Base-by-base conservation (phyloP, 2,329 filamentous ascomycete genomes). In the Xylaria polymorpha region DNA sequence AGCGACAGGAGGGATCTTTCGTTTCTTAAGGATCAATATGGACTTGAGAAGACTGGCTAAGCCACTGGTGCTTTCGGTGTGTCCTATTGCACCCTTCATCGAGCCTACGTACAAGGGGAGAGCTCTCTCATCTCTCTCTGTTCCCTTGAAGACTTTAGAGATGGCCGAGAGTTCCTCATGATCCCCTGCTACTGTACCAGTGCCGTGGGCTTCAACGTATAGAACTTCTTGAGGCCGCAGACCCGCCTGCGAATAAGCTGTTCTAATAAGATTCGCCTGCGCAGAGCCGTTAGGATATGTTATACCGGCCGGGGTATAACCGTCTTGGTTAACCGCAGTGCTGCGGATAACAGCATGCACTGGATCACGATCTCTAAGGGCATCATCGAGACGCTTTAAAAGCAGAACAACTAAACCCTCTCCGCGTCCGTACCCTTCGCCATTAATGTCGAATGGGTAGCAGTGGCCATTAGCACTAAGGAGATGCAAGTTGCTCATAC, bases 401-500 rank as follows among this genome's bases (percentile, higher is more conserved):
- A 66, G 37, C 1, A 68, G 1, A 3, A 43, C 50, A 15, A 20
- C 66, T 0, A 82, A 74, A 2, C 84, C 85, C 68, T 87, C 85
- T 1, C 84, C 85, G 10, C 85, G 79, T 0, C 79, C 83, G 70
- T 87, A 88, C 0, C 86, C 86, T 66, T 83, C 77, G 0, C 81
- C 84, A 15, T 74, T 69, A 2, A 74, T 67, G 64, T 85, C 84
- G 56, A 80, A 84, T 6, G 72, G 73, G 22, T 77, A 74, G 29
- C 74, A 81, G 25, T 65, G 69, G 2, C 78, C 74, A 51, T 77
- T 73, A 0, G 71, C 71, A 4, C 74, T 76, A 0, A 79, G 63
- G 48, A 78, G 77, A 10, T 68, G 44, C 12, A 72, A 22, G 1
- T 60, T 62, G 35, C 70, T 69, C 66, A 76, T 71, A 15, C 59